Conservation (phyloP, 176 grass and related monocot species). For the Triticum urartu region DNA sequence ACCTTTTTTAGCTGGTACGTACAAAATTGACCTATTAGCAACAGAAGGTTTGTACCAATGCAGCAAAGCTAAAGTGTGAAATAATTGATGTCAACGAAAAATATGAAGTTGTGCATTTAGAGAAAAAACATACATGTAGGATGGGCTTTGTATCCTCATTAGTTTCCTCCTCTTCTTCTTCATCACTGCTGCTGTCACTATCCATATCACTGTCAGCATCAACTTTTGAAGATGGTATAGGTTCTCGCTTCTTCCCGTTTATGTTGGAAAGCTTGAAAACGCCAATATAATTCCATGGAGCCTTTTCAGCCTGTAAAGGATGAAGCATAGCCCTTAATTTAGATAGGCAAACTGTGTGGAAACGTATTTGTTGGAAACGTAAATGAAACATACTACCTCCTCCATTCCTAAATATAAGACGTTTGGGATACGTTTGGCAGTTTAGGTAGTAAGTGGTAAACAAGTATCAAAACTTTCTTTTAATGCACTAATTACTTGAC, state of each 20-base stretch:
- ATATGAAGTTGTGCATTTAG: not conserved
- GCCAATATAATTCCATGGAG: constrained; percentile 79
- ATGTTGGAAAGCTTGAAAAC: constrained; percentile 90
- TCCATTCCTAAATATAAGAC: no score
- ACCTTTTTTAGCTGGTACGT: constrained; percentile 71
- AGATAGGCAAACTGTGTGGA: not conserved
- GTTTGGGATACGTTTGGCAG: no score
- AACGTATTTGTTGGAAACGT: not conserved
- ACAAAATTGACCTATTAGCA: constrained; percentile 14
- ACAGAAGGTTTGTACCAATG: constrained; percentile 10
- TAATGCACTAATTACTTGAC: not conserved
- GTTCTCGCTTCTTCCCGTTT: constrained; percentile 74
- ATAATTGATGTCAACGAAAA: not conserved
- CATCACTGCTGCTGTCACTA: constrained; percentile 74
- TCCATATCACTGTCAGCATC: constrained; percentile 62
- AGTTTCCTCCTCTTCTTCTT: constrained; percentile 61
- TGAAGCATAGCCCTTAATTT: not conserved
- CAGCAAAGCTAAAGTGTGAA: not conserved
- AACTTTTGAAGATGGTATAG: constrained; percentile 57
- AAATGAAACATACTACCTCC: not conserved
- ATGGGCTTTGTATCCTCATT: constrained; percentile 55
- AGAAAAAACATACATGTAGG: constrained; percentile 55
- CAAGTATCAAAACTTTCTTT: not conserved
- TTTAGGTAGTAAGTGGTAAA: not conserved
- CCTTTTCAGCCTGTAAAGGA: constrained; percentile 65